Evolutionary conservation across 2,329 filamentous ascomycete genomes (phyloP), one percentile per base, ranked within the genome.

Genomic region (Nigrograna mackinnonii): DNA sequence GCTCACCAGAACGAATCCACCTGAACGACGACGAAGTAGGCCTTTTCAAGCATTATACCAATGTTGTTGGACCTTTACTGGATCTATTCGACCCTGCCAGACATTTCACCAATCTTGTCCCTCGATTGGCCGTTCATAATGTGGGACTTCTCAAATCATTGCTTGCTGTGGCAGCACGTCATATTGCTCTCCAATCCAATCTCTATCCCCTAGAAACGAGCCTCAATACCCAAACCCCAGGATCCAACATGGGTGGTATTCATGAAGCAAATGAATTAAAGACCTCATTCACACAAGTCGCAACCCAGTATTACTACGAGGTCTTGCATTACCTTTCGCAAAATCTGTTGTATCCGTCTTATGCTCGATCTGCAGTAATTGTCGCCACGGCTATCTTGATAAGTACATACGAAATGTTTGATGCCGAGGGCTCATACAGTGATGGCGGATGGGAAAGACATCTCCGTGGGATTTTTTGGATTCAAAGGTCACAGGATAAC

Each of bases 361-460:
- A 85, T 54, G 78, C 77, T 5, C 75, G 73, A 35, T 82, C 78
- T 20, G 71, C 72, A 11, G 82, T 85, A 54, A 67, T 86, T 0
- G 71, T 84, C 20, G 77, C 79, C 0, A 85, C 81, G 0, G 76
- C 80, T 0, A 66, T 85, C 1, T 71, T 84, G 13, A 79, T 85
- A 21, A 83, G 79, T 11, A 80, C 79, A 0, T 85, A 85, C 49
- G 82, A 85, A 60, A 85, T 85, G 82, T 75, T 85, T n/a, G 79
- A 83, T 39, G 78, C 75, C 3, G 75, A 76, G 5, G 73, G 75
- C 14, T 52, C 57, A 32, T 56, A 58, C 26, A 58, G 54, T 20
- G 55, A 62, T 22, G 60, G 78, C 60, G 75, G 73, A 33, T 85
- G 83, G 82, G 79, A 85, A 46, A 69, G 79, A 2, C 82, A 86